Evolutionary conservation across 495 filamentous ascomycete genomes (phyloP), one percentile per base, ranked within the genome.

Genomic region (Podospora sp.): DNA sequence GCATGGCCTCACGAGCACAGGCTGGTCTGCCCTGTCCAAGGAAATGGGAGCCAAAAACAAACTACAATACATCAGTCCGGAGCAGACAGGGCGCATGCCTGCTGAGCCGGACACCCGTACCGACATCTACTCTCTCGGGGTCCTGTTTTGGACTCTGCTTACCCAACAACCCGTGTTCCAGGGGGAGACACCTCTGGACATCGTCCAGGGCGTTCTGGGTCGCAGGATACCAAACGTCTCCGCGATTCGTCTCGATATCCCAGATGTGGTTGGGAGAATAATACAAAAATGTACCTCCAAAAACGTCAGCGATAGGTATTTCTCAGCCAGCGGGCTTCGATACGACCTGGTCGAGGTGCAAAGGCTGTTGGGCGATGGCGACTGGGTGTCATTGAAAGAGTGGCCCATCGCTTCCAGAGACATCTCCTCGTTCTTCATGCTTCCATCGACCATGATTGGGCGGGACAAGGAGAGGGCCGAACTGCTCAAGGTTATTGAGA

Each of bases 271-370:
- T 24, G 91, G 89, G 4, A 82, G 84, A 2, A 90, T 97, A 8
- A 91, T 97, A 51, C 90, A 93, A 68, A 94, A 92, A 74, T 96
- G 95, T 89, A 95, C 92, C 0, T 86, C 91, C 57, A 96, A 94
- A 72, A 89, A 88, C 29, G 89, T 94, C 21, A 86, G 87, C 58
- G 92, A 96, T 53, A 85, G 93, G 11, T 97, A 97, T 73, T 86
- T 94, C 72, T 94, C 92, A 2, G 88, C 90, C 4, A 91, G 89
- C 49, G 92, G 92, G 2, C 84, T 96, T 18, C 91, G 90, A 65
- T 80, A 92, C 69, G 93, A 97, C 70, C 77, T 97, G 53, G 71
- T 84, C 9, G 80, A 87, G 66, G 86, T 96, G 3, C 85, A 89
- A 57, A 83, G 88, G 70, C 77, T 95, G 29, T 81, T 97, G 20